Evolutionary conservation across 2,329 filamentous ascomycete genomes (phyloP).

Genomic region (Camillea tinctor): DNA sequence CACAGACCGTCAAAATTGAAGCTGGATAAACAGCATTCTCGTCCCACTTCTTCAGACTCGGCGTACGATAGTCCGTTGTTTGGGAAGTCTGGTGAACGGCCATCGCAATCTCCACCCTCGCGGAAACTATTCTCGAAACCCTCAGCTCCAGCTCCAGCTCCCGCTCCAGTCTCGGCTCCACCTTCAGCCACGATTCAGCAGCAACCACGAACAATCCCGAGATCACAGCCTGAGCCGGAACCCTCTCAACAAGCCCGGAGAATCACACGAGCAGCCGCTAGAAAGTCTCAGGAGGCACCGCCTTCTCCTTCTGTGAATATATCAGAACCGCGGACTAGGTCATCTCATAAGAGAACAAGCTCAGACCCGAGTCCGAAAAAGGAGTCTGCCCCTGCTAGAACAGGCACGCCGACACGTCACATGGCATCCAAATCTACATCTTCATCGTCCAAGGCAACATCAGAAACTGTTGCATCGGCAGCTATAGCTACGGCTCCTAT

Average conservation of each 20-base stretch:
- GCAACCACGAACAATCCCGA: background rate
- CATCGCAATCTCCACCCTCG: constrained; percentile 26
- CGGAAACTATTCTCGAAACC: constrained; percentile 33
- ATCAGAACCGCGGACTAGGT: background rate
- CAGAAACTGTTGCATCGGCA: background rate
- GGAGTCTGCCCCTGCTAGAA: background rate
- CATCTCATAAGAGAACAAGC: background rate
- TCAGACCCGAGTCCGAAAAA: background rate
- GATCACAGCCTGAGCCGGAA: background rate
- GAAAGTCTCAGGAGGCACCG: background rate
- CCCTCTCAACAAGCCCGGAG: background rate
- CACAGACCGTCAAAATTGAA: constrained; percentile 25
- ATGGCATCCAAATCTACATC: background rate
- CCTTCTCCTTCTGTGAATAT: background rate
- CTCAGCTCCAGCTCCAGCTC: constrained; percentile 7
- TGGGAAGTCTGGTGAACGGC: constrained; percentile 32
- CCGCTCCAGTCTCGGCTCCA: background rate
- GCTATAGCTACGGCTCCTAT: background rate
- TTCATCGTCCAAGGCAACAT: background rate
- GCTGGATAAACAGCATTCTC: constrained; percentile 11
- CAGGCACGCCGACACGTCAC: background rate
- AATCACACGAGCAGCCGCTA: background rate
- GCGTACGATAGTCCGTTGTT: constrained; percentile 35
- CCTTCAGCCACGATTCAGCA: background rate
- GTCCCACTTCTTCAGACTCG: constrained; percentile 11